These are phyloP conservation scores for Botrytis pseudocinerea DNA, from an alignment of 2,329 filamentous ascomycete species.

Conservation along the genomic window DNA sequence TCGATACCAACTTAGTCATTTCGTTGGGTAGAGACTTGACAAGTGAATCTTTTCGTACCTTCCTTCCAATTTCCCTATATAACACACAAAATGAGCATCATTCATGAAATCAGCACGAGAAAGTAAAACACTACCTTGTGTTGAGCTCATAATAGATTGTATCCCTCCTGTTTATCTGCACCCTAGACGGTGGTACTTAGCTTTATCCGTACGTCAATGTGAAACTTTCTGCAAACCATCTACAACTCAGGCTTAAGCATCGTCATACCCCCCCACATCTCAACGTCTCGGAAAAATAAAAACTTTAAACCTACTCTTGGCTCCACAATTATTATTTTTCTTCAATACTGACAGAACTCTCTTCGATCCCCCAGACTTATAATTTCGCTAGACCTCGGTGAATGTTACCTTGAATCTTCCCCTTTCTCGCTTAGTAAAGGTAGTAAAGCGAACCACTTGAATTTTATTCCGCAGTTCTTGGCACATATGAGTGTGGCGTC, in stretches of 20 bases:
- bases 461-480: neutral
- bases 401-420: neutral
- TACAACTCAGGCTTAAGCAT: neutral
- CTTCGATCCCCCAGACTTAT: neutral
- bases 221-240: neutral
- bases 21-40: neutral
- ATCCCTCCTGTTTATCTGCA: neutral
- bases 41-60: neutral
- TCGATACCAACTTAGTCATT: neutral
- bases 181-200: neutral
- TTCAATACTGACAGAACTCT: neutral
- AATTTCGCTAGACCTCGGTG: neutral
- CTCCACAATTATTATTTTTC: neutral
- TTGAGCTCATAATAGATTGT: fast-evolving
- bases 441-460: neutral
- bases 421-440: neutral
- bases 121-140: neutral
- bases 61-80: neutral
- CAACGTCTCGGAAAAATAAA: neutral
- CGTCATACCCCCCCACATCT: neutral
- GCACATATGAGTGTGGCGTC: neutral
- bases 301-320: neutral
- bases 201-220: neutral
- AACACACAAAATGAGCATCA: neutral
- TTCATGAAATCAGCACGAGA: neutral